A percentile compares a stretch with the other conserved stretches of the same genome.
phyloP scores from a whole-genome alignment of 192 early-diverging fungal species.

The Linnemannia hyalina region DNA sequence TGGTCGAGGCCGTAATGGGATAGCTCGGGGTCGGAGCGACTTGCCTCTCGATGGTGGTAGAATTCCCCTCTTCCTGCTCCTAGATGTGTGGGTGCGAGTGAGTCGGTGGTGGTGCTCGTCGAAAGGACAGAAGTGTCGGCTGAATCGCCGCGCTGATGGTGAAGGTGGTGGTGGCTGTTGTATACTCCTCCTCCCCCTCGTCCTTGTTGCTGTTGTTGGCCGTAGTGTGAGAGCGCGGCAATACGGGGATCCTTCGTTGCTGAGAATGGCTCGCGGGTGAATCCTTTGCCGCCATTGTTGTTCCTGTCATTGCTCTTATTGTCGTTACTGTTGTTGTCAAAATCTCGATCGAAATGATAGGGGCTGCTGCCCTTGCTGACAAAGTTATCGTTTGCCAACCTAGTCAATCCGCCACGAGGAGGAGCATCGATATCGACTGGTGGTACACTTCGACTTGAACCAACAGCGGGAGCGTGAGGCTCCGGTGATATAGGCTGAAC shows the following conservation, averaged over 20 bases:
- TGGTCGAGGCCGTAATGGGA: slow-evolving; percentile 18
- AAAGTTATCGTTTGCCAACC: slow-evolving; percentile 18
- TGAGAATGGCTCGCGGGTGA: background rate
- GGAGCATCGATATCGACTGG: background rate
- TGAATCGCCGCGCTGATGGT: slow-evolving; percentile 2
- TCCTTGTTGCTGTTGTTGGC: background rate
- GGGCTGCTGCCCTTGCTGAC: slow-evolving; percentile 3
- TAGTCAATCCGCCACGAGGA: slow-evolving; percentile 1
- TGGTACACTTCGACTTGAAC: background rate
- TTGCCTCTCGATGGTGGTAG: slow-evolving; percentile 45
- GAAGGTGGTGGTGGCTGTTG: too few species aligned
- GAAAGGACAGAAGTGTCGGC: slow-evolving; percentile 6
- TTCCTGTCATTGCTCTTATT: background rate
- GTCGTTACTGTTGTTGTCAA: background rate
- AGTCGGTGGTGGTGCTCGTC: background rate
- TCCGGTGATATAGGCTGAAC: background rate
- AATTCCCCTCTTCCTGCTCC: slow-evolving; percentile 12
- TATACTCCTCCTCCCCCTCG: background rate
- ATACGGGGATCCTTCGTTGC: background rate
- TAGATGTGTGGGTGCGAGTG: background rate
- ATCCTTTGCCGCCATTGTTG: slow-evolving; percentile 3
- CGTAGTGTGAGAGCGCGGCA: background rate
- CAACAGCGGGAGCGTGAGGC: background rate
- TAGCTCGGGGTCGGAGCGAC: slow-evolving; percentile 46
- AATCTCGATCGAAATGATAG: background rate